phyloP scores from a whole-genome alignment of 768 basidiomycete species.

The Tylopilus sp. region DNA sequence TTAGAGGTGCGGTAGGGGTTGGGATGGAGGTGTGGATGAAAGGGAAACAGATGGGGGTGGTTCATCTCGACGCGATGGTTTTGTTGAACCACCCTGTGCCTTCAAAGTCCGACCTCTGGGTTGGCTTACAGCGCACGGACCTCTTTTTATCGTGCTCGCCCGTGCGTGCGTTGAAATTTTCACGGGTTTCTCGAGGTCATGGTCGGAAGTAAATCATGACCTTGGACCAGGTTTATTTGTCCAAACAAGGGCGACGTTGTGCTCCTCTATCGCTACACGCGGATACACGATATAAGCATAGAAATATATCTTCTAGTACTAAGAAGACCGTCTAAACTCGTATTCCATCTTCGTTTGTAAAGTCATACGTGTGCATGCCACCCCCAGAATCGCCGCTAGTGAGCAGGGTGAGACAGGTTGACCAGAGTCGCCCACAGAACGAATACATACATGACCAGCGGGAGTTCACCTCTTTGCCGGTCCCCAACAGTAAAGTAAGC shows the following conservation, averaged over 20 bases:
- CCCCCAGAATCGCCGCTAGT: slow-evolving; percentile 49
- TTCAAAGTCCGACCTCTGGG: slow-evolving; percentile 36
- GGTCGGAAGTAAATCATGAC: slow-evolving; percentile 12
- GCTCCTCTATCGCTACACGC: neutral
- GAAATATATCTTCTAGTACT: neutral
- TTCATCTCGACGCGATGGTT: slow-evolving; percentile 39
- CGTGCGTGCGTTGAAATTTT: slow-evolving; percentile 19
- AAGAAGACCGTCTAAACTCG: slow-evolving; percentile 11
- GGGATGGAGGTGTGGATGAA: slow-evolving; percentile 24
- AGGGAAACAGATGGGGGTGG: slow-evolving; percentile 31
- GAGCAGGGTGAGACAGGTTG: slow-evolving; percentile 19
- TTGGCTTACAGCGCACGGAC: slow-evolving; percentile 35
- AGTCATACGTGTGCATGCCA: slow-evolving; percentile 44
- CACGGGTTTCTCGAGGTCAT: slow-evolving; percentile 9
- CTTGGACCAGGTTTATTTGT: slow-evolving; percentile 27
- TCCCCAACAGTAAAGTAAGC: slow-evolving; percentile 60
- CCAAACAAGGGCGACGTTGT: slow-evolving; percentile 23
- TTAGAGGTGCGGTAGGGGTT: slow-evolving; percentile 17
- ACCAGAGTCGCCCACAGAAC: neutral
- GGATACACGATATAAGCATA: slow-evolving; percentile 9
- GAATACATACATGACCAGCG: slow-evolving; percentile 57
- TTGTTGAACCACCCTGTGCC: slow-evolving; percentile 37
- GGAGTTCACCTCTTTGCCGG: slow-evolving; percentile 45
- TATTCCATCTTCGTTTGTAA: slow-evolving; percentile 20
- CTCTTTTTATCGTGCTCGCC: slow-evolving; percentile 26